Conservation (phyloP, 2,329 filamentous ascomycete species). For the Botrytis elliptica region DNA sequence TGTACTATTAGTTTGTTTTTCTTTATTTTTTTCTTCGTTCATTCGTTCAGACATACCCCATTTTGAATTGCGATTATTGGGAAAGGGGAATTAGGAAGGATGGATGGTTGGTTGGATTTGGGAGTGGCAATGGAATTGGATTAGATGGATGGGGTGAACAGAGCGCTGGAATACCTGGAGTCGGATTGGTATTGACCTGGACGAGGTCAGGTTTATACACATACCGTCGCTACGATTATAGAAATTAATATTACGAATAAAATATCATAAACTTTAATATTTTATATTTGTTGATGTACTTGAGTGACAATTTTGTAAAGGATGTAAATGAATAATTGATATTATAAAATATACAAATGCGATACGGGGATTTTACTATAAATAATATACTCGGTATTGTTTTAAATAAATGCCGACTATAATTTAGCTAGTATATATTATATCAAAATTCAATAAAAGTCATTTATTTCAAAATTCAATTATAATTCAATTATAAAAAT, state of each 20-base stretch:
- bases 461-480: too few species aligned
- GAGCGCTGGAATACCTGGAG: neutral
- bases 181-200: constrained; percentile 1
- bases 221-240: constrained; percentile 9
- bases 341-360: neutral
- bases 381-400: neutral
- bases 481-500: too few species aligned
- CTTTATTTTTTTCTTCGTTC: neutral
- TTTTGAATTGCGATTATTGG: neutral
- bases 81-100: neutral
- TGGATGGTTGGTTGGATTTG: neutral
- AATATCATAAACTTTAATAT: neutral
- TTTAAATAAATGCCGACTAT: too few species aligned
- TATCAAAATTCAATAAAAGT: too few species aligned
- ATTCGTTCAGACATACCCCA: constrained; percentile 12
- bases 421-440: too few species aligned
- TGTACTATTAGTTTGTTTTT: constrained; percentile 10
- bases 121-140: constrained; percentile 3
- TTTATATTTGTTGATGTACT: neutral
- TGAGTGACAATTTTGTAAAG: neutral
- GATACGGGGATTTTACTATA: neutral
- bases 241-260: constrained; percentile 6
- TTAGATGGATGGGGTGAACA: constrained; percentile 1
- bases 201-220: constrained; percentile 10
- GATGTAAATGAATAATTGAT: neutral